These are phyloP conservation scores for Misopates orontium DNA, from an alignment of 257 asterid genomes.

Conservation along the genomic window DNA sequence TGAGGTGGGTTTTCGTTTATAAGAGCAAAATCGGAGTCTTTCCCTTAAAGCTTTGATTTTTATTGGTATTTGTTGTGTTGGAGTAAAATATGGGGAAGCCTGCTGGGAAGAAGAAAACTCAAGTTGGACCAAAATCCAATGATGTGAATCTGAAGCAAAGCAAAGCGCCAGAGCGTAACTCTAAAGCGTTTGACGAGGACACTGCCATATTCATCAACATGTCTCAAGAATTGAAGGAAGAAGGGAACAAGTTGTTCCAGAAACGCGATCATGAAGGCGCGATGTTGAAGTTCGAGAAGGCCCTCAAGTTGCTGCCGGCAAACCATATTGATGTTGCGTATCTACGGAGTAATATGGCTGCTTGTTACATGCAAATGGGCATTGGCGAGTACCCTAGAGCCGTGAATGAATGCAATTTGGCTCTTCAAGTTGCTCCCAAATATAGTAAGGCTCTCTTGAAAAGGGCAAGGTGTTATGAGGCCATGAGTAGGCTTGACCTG, in stretches of 20 bases:
- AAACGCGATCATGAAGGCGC: constrained; percentile 88
- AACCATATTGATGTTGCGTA: constrained; percentile 83
- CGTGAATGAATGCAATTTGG: constrained; percentile 75
- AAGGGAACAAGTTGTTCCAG: constrained; percentile 74
- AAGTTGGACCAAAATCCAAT: constrained; percentile 43
- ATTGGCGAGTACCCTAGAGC: constrained; percentile 93
- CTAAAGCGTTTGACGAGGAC: constrained; percentile 82
- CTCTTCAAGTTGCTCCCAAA: constrained; percentile 87
- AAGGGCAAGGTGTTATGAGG: constrained; percentile 80
- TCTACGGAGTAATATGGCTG: constrained; percentile 81
- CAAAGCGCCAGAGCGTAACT: constrained; percentile 49
- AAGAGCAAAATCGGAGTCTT: constrained; percentile 27
- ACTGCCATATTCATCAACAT: constrained; percentile 82
- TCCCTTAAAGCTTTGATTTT: constrained; percentile 9
- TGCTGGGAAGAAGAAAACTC: constrained; percentile 60
- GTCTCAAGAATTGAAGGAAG: constrained; percentile 93
- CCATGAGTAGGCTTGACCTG: constrained; percentile 72
- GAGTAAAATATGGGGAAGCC: constrained; percentile 81
- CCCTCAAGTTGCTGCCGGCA: constrained; percentile 71
- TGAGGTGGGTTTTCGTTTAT: constrained; percentile 30
- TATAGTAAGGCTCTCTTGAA: constrained; percentile 79
- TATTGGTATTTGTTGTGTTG: constrained; percentile 22
- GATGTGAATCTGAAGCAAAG: constrained; percentile 41
- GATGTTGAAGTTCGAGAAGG: constrained; percentile 87
- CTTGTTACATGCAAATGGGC: constrained; percentile 91